Percentiles rank a stretch among this genome's conserved stretches.
Evolutionary conservation across 2,329 filamentous ascomycete species (phyloP).

Genomic region (Coccinonectria pachysandricola): DNA sequence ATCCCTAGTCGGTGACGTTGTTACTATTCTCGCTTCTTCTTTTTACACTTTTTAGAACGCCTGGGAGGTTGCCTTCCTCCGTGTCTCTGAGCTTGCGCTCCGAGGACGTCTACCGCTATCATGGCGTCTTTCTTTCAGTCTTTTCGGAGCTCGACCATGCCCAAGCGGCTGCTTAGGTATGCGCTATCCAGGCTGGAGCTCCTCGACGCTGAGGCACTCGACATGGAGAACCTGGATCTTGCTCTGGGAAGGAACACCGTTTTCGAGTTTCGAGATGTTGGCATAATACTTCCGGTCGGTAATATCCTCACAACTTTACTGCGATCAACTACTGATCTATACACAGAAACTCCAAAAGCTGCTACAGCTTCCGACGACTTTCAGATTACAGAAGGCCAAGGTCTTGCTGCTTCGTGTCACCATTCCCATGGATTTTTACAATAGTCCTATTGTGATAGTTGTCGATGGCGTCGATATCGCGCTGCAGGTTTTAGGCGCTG

Average conservation of each 20-base stretch:
- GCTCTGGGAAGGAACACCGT: conserved; percentile 72
- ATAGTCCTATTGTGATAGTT: conserved; percentile 71
- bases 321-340: conserved; percentile 15
- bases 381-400: conserved; percentile 63
- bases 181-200: conserved; percentile 74
- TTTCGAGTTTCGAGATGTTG: conserved; percentile 80
- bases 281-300: conserved; percentile 64
- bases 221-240: conserved; percentile 78
- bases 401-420: conserved; percentile 70
- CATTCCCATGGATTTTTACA: conserved; percentile 80
- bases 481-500: conserved; percentile 38
- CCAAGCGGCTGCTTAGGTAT: conserved; percentile 82
- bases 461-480: conserved; percentile 71
- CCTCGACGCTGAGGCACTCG: conserved; percentile 76
- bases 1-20: conserved; percentile 3
- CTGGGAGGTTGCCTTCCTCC: too few relatives aligned
- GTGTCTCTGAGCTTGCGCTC: too few relatives aligned
- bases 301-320: too few relatives aligned
- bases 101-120: too few relatives aligned
- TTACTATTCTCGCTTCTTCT: conserved; percentile 2
- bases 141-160: conserved; percentile 60
- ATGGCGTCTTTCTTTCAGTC: conserved; percentile 67
- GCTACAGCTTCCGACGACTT: conserved; percentile 61
- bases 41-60: too few relatives aligned
- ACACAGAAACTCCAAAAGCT: conserved; percentile 66